phyloP scores from a whole-genome alignment of 2,329 filamentous ascomycete species.

The Phaeosphaeria sp. region DNA sequence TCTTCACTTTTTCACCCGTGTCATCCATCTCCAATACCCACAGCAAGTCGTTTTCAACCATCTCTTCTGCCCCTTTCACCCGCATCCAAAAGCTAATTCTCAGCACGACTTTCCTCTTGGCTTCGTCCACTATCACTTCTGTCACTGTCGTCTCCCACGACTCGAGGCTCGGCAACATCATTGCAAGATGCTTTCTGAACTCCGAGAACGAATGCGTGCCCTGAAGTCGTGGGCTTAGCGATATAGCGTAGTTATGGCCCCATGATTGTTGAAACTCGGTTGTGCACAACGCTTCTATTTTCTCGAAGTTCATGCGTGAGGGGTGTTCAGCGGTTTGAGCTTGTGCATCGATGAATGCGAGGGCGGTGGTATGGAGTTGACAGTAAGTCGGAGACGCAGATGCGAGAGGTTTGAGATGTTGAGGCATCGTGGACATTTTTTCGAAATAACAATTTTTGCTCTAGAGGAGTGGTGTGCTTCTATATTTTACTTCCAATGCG shows the following conservation, averaged over 20 bases:
- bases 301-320: constrained; percentile 17
- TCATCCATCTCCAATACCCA: constrained; percentile 40
- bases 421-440: not conserved
- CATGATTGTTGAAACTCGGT: constrained; percentile 29
- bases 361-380: constrained; percentile 19
- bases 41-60: constrained; percentile 41
- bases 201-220: constrained; percentile 15
- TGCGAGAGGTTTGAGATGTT: not conserved
- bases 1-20: constrained; percentile 24
- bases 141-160: constrained; percentile 28
- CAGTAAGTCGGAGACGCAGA: constrained; percentile 14
- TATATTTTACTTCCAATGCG: too few species aligned
- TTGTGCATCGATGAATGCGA: constrained; percentile 22
- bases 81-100: constrained; percentile 35
- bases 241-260: constrained; percentile 40
- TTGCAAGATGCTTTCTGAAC: constrained; percentile 28
- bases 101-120: constrained; percentile 24
- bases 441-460: not conserved
- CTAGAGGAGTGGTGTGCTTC: too few species aligned
- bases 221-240: constrained; percentile 26
- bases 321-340: constrained; percentile 4
- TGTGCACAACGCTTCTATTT: constrained; percentile 22
- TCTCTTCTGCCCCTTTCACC: constrained; percentile 15
- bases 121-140: constrained; percentile 35
- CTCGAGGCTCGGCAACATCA: constrained; percentile 28